Base-by-base conservation (phyloP, 2,329 filamentous ascomycete species). In the Aspergillus alliaceus region DNA sequence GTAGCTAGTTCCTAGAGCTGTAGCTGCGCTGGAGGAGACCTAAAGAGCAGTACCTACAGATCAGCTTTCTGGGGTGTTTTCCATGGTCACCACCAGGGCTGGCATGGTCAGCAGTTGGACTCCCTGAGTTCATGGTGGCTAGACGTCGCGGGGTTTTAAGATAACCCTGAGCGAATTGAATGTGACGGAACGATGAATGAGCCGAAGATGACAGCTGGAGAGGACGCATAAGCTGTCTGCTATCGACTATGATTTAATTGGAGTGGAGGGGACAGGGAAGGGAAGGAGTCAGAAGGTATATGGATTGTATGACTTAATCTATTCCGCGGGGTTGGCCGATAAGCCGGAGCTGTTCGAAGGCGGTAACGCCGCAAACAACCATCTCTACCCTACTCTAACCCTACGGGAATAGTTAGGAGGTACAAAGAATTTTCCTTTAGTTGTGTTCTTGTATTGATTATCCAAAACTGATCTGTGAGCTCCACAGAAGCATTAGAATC, bases 31-130 rank as follows among this genome's bases (percentile, higher is more conserved):
- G 31, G 15, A 7, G 4, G 15, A 18, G 24, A 7, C 8, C 9
- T 2, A 14, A 27, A 1, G 15, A 32, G 18, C 12, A 25, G 20
- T 25, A 64, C 68, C 25, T 71, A 76, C 75, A 77, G 54, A 77
- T 76, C 25, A 77, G 65, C 59, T 75, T 75, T 65, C 75, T 76
- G 25, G 75, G 75, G 39, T 72, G 72, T 47, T 66, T 59, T 12
- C 55, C 57, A 11, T 62, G 52, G 55, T 54, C 54, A 18, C 59
- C 52, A 9, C 57, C 53, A 2, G 37, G 39, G 53, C 59, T 64
- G 64, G 61, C 42, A 25, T 22, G 44, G 18, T 39, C 18, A 34
- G 52, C 37, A 39, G 47, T 54, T 34, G 29, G 27, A 27, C 40
- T 15, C 15, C 20, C 24, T 27, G 40, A n/a, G 11, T 8, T 31